A percentile compares a stretch with the other conserved stretches of the same genome.
phyloP scores from a whole-genome alignment of 768 basidiomycete species.

The Clitopilus hobsonii region DNA sequence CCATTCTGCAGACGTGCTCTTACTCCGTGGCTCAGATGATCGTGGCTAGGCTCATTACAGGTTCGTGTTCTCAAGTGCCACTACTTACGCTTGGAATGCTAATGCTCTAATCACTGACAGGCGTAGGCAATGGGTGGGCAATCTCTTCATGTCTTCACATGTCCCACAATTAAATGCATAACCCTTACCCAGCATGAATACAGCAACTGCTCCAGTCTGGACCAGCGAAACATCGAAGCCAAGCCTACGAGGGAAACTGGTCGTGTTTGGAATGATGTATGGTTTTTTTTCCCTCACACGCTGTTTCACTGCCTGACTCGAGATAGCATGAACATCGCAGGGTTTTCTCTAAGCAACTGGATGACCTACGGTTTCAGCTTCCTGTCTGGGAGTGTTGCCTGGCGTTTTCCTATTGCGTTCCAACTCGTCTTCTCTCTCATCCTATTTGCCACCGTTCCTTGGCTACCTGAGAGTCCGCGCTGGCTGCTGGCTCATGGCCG shows the following conservation, averaged over 20 bases:
- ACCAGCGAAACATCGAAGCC: constrained; percentile 49
- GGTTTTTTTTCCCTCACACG: constrained; percentile 6
- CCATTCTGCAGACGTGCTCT: constrained; percentile 42
- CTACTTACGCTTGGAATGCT: background rate
- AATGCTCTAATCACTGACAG: constrained; percentile 13
- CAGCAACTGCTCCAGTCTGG: constrained; percentile 47
- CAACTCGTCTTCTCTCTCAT: constrained; percentile 43
- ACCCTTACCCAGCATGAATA: constrained; percentile 35
- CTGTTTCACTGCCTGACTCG: background rate
- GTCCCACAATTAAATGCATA: background rate
- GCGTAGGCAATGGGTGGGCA: constrained; percentile 41
- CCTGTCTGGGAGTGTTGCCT: constrained; percentile 34
- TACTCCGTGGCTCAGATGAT: constrained; percentile 44
- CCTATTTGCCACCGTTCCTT: constrained; percentile 39
- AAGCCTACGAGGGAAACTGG: constrained; percentile 40
- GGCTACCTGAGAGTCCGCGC: constrained; percentile 44
- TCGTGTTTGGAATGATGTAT: constrained; percentile 47
- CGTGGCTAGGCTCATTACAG: constrained; percentile 42
- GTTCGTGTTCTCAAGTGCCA: constrained; percentile 15
- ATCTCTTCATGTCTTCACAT: background rate
- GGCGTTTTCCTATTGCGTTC: constrained; percentile 49
- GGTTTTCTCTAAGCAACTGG: constrained; percentile 48
- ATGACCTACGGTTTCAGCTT: constrained; percentile 51
- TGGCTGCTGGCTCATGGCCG: constrained; percentile 45
- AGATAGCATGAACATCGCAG: constrained; percentile 44